These are phyloP conservation scores for Blastomyces silverae DNA, from an alignment of 2,329 filamentous ascomycete genomes.

Conservation along the genomic window DNA sequence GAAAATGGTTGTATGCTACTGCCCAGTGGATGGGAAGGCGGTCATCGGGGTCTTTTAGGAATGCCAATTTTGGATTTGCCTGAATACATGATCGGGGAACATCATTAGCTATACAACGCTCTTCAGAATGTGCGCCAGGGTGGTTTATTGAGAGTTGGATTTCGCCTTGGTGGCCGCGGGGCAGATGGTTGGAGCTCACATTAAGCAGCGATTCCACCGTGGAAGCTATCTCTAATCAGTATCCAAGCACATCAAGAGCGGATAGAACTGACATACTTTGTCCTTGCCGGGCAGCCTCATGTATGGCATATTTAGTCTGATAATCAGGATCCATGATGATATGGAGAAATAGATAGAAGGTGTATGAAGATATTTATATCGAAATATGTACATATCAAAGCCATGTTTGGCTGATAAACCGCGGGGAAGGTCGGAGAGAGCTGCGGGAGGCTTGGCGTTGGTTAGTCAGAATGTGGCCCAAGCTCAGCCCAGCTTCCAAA, in stretches of 20 bases:
- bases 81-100: slow-evolving; percentile 32
- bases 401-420: not conserved
- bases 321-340: slow-evolving; percentile 38
- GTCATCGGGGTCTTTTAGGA: slow-evolving; percentile 72
- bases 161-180: slow-evolving; percentile 12
- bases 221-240: slow-evolving; percentile 47
- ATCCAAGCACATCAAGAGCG: slow-evolving; percentile 13
- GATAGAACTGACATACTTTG: slow-evolving; percentile 53
- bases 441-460: slow-evolving; percentile 12
- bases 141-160: slow-evolving; percentile 5
- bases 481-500: slow-evolving; percentile 2
- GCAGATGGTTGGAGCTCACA: slow-evolving; percentile 43
- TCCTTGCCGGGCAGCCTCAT: slow-evolving; percentile 79
- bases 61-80: slow-evolving; percentile 72
- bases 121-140: slow-evolving; percentile 5
- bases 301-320: slow-evolving; percentile 68
- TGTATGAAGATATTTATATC: not conserved
- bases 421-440: not conserved
- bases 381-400: no score
- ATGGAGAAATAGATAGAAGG: slow-evolving; percentile 10
- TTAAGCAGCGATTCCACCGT: slow-evolving; percentile 68
- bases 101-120: not conserved
- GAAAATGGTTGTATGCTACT: slow-evolving; percentile 68
- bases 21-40: slow-evolving; percentile 94
- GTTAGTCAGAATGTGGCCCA: slow-evolving; percentile 16